Base-by-base conservation (phyloP, 441 rosid genomes). In the Flueggea neowawraea region DNA sequence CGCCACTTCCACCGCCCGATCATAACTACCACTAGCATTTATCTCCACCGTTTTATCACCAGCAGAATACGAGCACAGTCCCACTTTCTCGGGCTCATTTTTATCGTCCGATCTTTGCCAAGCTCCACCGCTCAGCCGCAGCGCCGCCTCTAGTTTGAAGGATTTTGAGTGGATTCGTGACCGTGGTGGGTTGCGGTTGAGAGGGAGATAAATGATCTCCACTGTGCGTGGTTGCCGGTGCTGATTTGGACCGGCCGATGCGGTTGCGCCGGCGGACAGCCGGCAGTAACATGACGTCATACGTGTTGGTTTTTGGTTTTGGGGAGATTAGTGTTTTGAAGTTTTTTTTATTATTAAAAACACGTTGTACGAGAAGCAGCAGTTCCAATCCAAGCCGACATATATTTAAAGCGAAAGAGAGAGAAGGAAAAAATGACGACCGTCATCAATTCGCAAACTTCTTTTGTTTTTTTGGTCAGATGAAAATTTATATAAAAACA, bases 241-340 rank as follows among this genome's bases (percentile, higher is more conserved):
- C 45, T 68, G 68, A 50, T 61, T 36, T 39, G 69, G 57, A 44
- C 68, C 53, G 56, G 47, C 28, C 28, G 73, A 52, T 7, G 63
- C 31, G 55, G 70, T 54, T 11, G 54, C 51, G 36, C 70, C 78
- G 78, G 70, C 68, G 67, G 73, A 55, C 62, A 83, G 65, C 69
- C 83, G 82, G 70, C 78, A 66, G 78, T 71, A 70, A 68, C 72
- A 76, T 39, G 85, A 82, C 45, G 85, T 68, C 98, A 89, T 87
- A 68, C 0, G 41, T 36, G 41, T 36, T 36, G 28, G 28, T 22
- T 22, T 22, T 22, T 22, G 28, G 41, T 36, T 36, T 36, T 8
- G 41, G 9, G 41, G 41, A 36, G 41, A 36, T 5, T 36, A 36
- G 4, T 36, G 6, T 36, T 36, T 36, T 36, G 28, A 22, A 22